These are phyloP conservation scores for Emericellopsis atlantica DNA, from an alignment of 2,329 filamentous ascomycete genomes.

Conservation along the genomic window DNA sequence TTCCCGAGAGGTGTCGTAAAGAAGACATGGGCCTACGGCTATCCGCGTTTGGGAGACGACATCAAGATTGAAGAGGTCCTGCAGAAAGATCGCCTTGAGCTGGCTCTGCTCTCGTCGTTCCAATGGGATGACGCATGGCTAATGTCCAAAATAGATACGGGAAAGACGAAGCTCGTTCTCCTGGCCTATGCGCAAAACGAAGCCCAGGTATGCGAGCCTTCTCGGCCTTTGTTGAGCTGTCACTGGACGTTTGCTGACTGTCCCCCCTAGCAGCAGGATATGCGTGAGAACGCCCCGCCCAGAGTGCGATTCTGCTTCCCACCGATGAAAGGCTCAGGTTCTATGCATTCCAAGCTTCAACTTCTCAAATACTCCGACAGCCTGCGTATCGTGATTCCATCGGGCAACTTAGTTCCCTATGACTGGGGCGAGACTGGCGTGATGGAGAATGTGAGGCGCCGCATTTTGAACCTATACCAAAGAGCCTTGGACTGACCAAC, in stretches of 20 bases:
- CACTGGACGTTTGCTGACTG: background rate
- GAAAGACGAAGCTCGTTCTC: constrained; percentile 48
- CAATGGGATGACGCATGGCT: constrained; percentile 79
- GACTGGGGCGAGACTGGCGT: constrained; percentile 82
- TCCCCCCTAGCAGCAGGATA: constrained; percentile 21
- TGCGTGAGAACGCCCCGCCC: constrained; percentile 34
- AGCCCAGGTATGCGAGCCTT: constrained; percentile 25
- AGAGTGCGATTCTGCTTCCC: constrained; percentile 68
- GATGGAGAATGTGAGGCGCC: constrained; percentile 64
- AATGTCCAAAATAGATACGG: constrained; percentile 53
- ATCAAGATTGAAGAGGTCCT: constrained; percentile 83
- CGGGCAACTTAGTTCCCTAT: constrained; percentile 71
- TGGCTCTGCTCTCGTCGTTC: constrained; percentile 77
- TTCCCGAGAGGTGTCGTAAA: constrained; percentile 56
- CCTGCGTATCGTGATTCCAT: constrained; percentile 72
- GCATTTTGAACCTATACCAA: background rate
- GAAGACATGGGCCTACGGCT: constrained; percentile 64
- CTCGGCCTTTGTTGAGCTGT: background rate
- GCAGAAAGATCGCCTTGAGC: constrained; percentile 56
- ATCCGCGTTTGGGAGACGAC: constrained; percentile 50
- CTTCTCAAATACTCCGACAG: constrained; percentile 66
- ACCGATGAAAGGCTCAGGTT: constrained; percentile 58
- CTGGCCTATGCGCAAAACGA: constrained; percentile 42
- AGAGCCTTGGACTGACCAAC: background rate
- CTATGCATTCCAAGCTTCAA: constrained; percentile 93